A percentile compares a stretch with the other conserved stretches of the same genome.
Evolutionary conservation across 1,284 basidiomycete genomes (phyloP).

Genomic region (Clitocybe nebularis): DNA sequence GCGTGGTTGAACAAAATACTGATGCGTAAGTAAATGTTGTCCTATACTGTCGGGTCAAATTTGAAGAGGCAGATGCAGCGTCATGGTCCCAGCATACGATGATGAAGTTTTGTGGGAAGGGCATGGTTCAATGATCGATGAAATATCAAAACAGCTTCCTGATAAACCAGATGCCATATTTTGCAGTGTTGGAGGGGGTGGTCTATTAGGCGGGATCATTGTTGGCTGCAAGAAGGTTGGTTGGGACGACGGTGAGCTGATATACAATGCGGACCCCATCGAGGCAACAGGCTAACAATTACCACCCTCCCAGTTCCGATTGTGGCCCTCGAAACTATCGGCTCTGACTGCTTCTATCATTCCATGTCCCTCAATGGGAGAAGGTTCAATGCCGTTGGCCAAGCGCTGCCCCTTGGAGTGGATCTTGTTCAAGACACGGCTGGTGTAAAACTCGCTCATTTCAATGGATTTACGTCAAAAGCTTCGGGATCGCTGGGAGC

Average conservation of each 20-base stretch:
- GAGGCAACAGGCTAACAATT: conserved; percentile 1
- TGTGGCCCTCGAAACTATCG: conserved; percentile 62
- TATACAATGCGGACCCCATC: not conserved
- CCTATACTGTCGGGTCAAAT: not conserved
- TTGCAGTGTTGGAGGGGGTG: conserved; percentile 73
- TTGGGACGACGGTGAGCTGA: conserved; percentile 60
- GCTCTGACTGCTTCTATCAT: conserved; percentile 70
- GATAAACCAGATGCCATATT: conserved; percentile 65
- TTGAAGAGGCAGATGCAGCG: conserved; percentile 30
- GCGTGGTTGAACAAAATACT: conserved; percentile 37
- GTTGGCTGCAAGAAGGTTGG: conserved; percentile 54
- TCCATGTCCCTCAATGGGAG: conserved; percentile 57
- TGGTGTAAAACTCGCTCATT: conserved; percentile 50
- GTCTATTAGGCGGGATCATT: conserved; percentile 66
- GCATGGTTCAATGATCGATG: conserved; percentile 64
- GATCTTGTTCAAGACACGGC: conserved; percentile 35
- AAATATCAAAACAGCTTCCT: conserved; percentile 52
- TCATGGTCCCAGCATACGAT: conserved; percentile 68
- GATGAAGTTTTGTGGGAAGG: conserved; percentile 67
- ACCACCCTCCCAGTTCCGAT: conserved; percentile 48
- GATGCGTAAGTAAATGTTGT: conserved; percentile 44
- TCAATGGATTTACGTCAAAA: conserved; percentile 52
- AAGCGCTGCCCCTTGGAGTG: conserved; percentile 33
- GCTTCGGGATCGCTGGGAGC: conserved; percentile 70
- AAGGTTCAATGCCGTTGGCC: conserved; percentile 29